phyloP scores from a whole-genome alignment of 1,139 yeast species.

The Magnusiomyces sp. region DNA sequence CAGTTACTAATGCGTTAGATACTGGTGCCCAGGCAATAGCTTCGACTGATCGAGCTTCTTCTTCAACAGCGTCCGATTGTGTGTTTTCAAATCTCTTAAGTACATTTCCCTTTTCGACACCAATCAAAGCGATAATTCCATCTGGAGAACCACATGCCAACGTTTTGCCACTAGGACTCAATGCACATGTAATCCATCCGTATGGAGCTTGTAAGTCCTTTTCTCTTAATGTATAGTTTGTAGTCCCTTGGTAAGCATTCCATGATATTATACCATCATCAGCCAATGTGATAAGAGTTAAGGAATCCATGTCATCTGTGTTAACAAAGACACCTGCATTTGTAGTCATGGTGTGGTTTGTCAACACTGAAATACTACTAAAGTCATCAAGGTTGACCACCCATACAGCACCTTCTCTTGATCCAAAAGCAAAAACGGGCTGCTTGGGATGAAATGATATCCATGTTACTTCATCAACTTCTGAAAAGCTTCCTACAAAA shows the following conservation, averaged over 20 bases:
- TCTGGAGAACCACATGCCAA: slow-evolving; percentile 75
- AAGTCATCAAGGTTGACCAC: slow-evolving; percentile 63
- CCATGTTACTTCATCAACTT: slow-evolving; percentile 82
- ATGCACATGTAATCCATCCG: slow-evolving; percentile 76
- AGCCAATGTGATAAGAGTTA: slow-evolving; percentile 67
- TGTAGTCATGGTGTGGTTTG: slow-evolving; percentile 70
- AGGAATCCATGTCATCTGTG: slow-evolving; percentile 48
- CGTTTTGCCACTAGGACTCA: slow-evolving; percentile 41
- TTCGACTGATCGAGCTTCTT: slow-evolving; percentile 75
- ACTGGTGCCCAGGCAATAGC: slow-evolving; percentile 73
- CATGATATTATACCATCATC: slow-evolving; percentile 82
- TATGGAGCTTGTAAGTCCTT: slow-evolving; percentile 47
- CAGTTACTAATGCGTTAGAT: slow-evolving; percentile 66
- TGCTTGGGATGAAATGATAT: slow-evolving; percentile 69
- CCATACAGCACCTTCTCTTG: slow-evolving; percentile 91
- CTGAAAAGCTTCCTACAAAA: slow-evolving; percentile 62
- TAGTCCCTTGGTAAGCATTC: slow-evolving; percentile 76
- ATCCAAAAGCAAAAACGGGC: slow-evolving; percentile 81
- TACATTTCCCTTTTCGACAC: slow-evolving; percentile 62
- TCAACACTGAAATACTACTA: slow-evolving; percentile 61
- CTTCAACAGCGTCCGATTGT: slow-evolving; percentile 52
- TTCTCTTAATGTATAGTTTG: slow-evolving; percentile 50
- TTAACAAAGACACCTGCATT: slow-evolving; percentile 61
- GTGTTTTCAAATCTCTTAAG: slow-evolving; percentile 47
- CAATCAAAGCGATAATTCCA: slow-evolving; percentile 71